Evolutionary conservation across 1,284 basidiomycete genomes (phyloP).

Genomic region (Caloboletus firmus): DNA sequence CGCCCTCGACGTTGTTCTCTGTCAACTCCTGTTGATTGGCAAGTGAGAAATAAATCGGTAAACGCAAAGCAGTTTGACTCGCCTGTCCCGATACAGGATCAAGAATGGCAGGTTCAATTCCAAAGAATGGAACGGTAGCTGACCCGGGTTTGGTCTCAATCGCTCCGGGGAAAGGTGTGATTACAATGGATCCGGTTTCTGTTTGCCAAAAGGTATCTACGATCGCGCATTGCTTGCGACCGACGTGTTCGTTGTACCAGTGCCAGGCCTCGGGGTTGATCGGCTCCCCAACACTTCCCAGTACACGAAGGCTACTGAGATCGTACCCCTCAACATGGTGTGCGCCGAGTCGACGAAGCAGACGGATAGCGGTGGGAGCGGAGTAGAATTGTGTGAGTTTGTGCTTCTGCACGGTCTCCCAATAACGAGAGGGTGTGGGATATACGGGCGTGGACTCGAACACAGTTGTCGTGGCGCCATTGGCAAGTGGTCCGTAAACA

Average conservation of each 20-base stretch:
- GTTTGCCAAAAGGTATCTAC: slow-evolving; percentile 99
- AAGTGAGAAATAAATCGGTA: neutral
- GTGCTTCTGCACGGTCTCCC: slow-evolving; percentile 93
- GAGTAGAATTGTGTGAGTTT: slow-evolving; percentile 95
- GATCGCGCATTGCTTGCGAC: slow-evolving; percentile 86
- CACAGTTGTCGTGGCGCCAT: slow-evolving; percentile 90
- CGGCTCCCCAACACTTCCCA: slow-evolving; percentile 95
- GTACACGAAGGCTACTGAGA: slow-evolving; percentile 79
- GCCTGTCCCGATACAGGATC: slow-evolving; percentile 77
- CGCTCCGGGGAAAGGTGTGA: slow-evolving; percentile 95
- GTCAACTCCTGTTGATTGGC: slow-evolving; percentile 53
- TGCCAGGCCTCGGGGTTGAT: slow-evolving; percentile 99
- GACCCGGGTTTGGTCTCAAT: slow-evolving; percentile 95
- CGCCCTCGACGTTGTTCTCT: slow-evolving; percentile 89
- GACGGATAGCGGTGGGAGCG: slow-evolving; percentile 90
- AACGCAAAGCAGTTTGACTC: slow-evolving; percentile 7
- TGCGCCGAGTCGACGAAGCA: slow-evolving; percentile 85
- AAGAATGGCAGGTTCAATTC: slow-evolving; percentile 86
- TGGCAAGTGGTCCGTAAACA: slow-evolving; percentile 91
- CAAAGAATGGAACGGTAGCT: slow-evolving; percentile 98
- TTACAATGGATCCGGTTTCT: slow-evolving; percentile 94
- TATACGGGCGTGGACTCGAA: slow-evolving; percentile 98
- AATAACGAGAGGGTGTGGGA: slow-evolving; percentile 94
- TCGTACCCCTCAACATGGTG: slow-evolving; percentile 88
- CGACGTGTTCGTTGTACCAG: slow-evolving; percentile 97